Conservation (phyloP, 371 early-diverging fungal genomes). For the Mucor indicus region DNA sequence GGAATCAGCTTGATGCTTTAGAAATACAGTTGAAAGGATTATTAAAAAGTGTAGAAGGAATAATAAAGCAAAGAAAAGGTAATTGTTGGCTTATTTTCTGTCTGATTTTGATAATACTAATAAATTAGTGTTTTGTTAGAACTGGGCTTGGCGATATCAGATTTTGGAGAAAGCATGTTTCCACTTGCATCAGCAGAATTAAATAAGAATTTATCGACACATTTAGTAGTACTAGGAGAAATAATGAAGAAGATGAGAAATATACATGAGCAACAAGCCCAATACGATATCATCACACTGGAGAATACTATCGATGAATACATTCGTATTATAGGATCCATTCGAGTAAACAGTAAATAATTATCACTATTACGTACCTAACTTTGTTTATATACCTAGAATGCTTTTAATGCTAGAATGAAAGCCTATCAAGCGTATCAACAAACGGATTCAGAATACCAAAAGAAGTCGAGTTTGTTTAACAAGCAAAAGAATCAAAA, state of each 20-base stretch:
- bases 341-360: conserved; percentile 45
- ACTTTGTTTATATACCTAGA: conserved; percentile 22
- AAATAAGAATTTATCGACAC: conserved; percentile 61
- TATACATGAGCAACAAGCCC: conserved; percentile 71
- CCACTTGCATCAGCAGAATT: conserved; percentile 75
- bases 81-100: not conserved
- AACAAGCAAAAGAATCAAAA: conserved; percentile 61
- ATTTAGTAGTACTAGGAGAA: conserved; percentile 64
- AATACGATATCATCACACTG: conserved; percentile 69
- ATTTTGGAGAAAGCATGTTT: conserved; percentile 83
- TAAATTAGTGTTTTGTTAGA: conserved; percentile 34
- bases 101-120: too few species aligned
- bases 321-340: conserved; percentile 82
- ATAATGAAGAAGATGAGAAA: conserved; percentile 79
- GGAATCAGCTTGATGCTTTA: conserved; percentile 74
- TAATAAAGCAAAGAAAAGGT: conserved; percentile 80
- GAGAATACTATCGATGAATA: conserved; percentile 86
- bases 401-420: conserved; percentile 73
- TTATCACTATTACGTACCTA: not conserved
- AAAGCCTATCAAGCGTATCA: conserved; percentile 73
- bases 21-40: conserved; percentile 85
- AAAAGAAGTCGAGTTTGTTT: conserved; percentile 56
- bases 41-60: conserved; percentile 76
- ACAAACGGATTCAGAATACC: conserved; percentile 61
- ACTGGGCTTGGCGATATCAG: conserved; percentile 69